phyloP scores from a whole-genome alignment of 495 filamentous ascomycete species.

The Daldinia loculata region DNA sequence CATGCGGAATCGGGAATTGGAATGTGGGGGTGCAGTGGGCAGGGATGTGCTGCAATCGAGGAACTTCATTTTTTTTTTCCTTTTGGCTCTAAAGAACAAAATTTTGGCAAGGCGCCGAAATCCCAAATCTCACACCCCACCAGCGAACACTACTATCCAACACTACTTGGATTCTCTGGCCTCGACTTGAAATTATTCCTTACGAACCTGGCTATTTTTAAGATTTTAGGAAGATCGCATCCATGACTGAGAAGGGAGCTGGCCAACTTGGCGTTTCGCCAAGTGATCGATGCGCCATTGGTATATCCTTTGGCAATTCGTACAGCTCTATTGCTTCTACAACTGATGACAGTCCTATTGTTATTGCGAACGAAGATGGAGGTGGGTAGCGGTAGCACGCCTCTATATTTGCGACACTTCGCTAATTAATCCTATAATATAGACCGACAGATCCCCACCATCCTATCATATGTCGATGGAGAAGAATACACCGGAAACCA shows the following conservation, averaged over 20 bases:
- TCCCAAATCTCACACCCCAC: constrained; percentile 5
- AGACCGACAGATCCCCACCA: constrained; percentile 97
- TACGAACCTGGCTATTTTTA: neutral
- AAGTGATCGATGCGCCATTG: constrained; percentile 79
- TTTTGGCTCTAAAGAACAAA: constrained; percentile 35
- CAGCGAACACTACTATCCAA: neutral
- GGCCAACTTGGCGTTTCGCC: constrained; percentile 57
- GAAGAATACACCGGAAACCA: constrained; percentile 97
- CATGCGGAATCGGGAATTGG: constrained; percentile 4
- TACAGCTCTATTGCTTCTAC: constrained; percentile 96
- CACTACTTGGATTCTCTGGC: neutral
- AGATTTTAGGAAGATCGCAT: constrained; percentile 15
- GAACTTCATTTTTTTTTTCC: constrained; percentile 25
- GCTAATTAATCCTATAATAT: constrained; percentile 29
- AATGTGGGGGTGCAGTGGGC: constrained; percentile 12
- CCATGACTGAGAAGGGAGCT: constrained; percentile 50
- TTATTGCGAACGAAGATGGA: constrained; percentile 99
- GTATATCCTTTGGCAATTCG: constrained; percentile 97
- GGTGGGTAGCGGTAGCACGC: constrained; percentile 63
- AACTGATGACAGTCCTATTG: constrained; percentile 91
- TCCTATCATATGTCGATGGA: constrained; percentile 91
- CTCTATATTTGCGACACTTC: constrained; percentile 12
- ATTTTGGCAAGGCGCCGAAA: constrained; percentile 25
- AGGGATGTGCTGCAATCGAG: constrained; percentile 14
- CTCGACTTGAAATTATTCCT: neutral